Conservation (phyloP, 2,329 filamentous ascomycete species). For the Paramyrothecium sp. region DNA sequence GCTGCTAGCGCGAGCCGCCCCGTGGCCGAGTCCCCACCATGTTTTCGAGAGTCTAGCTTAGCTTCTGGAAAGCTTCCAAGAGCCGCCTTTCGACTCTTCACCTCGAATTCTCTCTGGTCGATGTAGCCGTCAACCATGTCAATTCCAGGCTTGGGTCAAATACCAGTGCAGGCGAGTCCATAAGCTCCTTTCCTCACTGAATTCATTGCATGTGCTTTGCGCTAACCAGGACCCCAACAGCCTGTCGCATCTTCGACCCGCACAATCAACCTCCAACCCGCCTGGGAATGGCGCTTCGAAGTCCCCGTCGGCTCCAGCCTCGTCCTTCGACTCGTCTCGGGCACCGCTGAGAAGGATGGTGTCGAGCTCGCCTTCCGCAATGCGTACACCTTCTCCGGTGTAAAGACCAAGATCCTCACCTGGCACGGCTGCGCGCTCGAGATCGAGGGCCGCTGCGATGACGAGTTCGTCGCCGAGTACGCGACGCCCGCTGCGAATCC, state of each 20-base stretch:
- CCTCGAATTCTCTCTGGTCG: conserved; percentile 13
- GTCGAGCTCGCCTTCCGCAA: conserved; percentile 84
- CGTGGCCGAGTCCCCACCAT: too few species aligned
- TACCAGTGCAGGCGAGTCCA: conserved; percentile 54
- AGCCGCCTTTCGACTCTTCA: conserved; percentile 8
- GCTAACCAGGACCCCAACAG: conserved; percentile 20
- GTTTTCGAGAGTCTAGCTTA: too few species aligned
- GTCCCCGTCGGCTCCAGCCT: conserved; percentile 51
- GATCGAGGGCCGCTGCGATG: conserved; percentile 60
- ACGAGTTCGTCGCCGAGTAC: conserved; percentile 59
- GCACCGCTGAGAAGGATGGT: conserved; percentile 91
- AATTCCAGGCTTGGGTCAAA: conserved; percentile 71
- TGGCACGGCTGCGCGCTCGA: conserved; percentile 90
- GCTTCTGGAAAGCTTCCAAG: conserved; percentile 25
- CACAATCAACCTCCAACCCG: conserved; percentile 54
- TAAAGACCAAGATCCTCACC: conserved; percentile 85
- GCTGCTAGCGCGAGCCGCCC: too few species aligned
- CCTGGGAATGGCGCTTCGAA: conserved; percentile 78
- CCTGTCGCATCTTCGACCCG: conserved; percentile 39
- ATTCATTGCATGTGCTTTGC: conserved; percentile 5
- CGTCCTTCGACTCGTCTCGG: conserved; percentile 65
- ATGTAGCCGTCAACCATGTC: conserved; percentile 55
- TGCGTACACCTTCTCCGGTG: conserved; percentile 76
- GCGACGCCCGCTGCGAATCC: conserved; percentile 74
- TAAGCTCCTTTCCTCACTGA: neutral